Percentiles rank a stretch among this genome's conserved stretches.
phyloP scores from a whole-genome alignment of 2,329 filamentous ascomycete genomes.

The Pestalotiopsis sp. region DNA sequence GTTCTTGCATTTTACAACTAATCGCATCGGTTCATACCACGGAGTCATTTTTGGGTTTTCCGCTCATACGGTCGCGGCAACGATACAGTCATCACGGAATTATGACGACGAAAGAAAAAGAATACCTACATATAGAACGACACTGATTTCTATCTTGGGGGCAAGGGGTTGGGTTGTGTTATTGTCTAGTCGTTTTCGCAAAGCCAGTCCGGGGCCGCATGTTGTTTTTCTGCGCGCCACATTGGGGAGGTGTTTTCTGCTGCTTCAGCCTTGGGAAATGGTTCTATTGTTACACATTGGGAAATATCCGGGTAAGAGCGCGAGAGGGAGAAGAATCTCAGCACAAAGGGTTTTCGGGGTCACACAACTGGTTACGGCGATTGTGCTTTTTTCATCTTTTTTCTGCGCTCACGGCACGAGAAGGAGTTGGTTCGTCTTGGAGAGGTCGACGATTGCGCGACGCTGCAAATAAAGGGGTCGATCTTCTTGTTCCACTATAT shows the following conservation, averaged over 20 bases:
- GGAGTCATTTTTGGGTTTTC: conserved; percentile 42
- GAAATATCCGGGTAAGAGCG: conserved; percentile 34
- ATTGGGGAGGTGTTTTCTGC: conserved; percentile 24
- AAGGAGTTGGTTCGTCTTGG: conserved; percentile 39
- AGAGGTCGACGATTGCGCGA: conserved; percentile 24
- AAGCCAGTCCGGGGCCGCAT: conserved; percentile 29
- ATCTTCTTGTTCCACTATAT: conserved; percentile 19
- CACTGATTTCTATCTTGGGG: conserved; percentile 39
- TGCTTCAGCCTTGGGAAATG: conserved; percentile 19
- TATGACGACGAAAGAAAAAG: conserved; percentile 53
- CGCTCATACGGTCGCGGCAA: conserved; percentile 42
- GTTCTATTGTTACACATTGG: conserved; percentile 21
- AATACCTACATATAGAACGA: conserved; percentile 54
- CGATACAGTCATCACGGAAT: conserved; percentile 51
- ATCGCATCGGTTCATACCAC: conserved; percentile 53
- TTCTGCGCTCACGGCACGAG: conserved; percentile 26
- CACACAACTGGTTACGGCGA: conserved; percentile 26
- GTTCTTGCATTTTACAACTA: conserved; percentile 49
- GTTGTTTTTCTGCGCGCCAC: conserved; percentile 17
- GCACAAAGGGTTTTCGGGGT: conserved; percentile 29
- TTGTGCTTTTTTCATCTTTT: conserved; percentile 25
- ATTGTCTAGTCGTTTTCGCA: conserved; percentile 38
- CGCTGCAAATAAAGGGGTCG: conserved; percentile 35
- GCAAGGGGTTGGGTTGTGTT: conserved; percentile 32
- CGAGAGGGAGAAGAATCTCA: conserved; percentile 27